These are phyloP conservation scores for Orbilia blumenaviensis DNA, from an alignment of 2,329 filamentous ascomycete genomes.

Conservation along the genomic window DNA sequence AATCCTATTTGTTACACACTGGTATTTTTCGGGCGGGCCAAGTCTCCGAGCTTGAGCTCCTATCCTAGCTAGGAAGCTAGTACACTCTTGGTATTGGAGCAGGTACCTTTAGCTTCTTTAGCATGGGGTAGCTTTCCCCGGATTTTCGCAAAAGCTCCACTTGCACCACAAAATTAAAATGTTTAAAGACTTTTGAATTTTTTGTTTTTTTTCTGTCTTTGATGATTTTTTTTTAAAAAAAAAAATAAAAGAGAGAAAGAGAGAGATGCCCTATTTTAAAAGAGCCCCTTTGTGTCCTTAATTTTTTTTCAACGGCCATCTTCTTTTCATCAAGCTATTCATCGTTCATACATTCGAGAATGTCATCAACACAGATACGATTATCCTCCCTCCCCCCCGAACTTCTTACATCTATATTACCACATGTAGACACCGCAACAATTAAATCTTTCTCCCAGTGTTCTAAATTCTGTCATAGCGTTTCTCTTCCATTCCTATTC, in stretches of 20 bases:
- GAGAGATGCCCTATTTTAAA: not conserved
- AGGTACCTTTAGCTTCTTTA: not conserved
- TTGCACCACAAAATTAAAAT: not conserved
- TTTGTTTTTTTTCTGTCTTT: not conserved
- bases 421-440: not conserved
- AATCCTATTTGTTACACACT: not conserved
- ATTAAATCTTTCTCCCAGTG: conserved; percentile 4
- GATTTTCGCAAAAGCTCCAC: conserved; percentile 2
- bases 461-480: not conserved
- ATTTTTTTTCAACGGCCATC: not conserved
- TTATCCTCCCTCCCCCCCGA: not conserved
- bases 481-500: conserved; percentile 5
- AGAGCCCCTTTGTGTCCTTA: not conserved
- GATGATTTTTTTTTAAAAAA: not conserved
- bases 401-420: not conserved
- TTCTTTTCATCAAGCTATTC: not conserved
- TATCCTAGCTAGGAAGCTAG: conserved; percentile 19
- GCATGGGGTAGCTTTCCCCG: conserved; percentile 7
- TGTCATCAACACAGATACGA: conserved; percentile 12
- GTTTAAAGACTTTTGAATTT: not conserved
- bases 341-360: not conserved
- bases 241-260: not conserved
- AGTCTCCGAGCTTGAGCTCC: conserved; percentile 6
- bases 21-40: conserved; percentile 1
- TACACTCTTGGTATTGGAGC: not conserved